A percentile compares a stretch with the other conserved stretches of the same genome.
phyloP scores from a whole-genome alignment of 495 filamentous ascomycete genomes.

The Opeltia flavorubescens region DNA sequence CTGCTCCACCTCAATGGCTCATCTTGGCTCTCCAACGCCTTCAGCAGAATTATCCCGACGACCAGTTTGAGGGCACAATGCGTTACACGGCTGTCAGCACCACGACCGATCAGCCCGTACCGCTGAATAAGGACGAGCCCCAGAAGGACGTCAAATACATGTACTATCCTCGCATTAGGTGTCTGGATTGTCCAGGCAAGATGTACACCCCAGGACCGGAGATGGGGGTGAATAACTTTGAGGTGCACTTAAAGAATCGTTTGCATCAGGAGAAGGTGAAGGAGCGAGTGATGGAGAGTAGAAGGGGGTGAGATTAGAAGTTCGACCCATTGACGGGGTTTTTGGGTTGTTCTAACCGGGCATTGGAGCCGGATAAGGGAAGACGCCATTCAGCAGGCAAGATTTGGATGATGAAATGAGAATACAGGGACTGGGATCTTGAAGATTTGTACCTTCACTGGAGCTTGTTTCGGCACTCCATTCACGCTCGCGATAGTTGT shows the following conservation, averaged over 20 bases:
- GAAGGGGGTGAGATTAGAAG: not conserved
- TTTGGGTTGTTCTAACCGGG: not conserved
- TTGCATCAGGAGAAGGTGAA: constrained; percentile 65
- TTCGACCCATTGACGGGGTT: not conserved
- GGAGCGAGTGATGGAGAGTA: constrained; percentile 25
- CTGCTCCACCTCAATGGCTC: constrained; percentile 74
- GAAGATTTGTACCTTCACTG: too few relatives aligned
- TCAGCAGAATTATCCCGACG: constrained; percentile 50
- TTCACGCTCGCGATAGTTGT: too few relatives aligned
- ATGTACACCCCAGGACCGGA: constrained; percentile 80
- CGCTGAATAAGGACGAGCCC: constrained; percentile 32
- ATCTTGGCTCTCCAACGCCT: constrained; percentile 46
- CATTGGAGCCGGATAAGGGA: not conserved
- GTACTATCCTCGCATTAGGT: constrained; percentile 74
- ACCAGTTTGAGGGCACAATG: constrained; percentile 78
- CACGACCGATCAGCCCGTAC: constrained; percentile 41
- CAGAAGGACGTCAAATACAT: constrained; percentile 47
- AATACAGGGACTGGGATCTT: too few relatives aligned
- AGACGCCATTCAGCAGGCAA: too few relatives aligned
- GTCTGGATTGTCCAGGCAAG: constrained; percentile 84
- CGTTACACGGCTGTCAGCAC: constrained; percentile 64
- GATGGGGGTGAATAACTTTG: constrained; percentile 74
- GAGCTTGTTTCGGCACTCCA: too few relatives aligned
- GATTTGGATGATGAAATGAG: too few relatives aligned
- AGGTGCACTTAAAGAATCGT: constrained; percentile 74